Evolutionary conservation across 2,329 filamentous ascomycete species (phyloP).

Genomic region (Lachnellula willkommii): DNA sequence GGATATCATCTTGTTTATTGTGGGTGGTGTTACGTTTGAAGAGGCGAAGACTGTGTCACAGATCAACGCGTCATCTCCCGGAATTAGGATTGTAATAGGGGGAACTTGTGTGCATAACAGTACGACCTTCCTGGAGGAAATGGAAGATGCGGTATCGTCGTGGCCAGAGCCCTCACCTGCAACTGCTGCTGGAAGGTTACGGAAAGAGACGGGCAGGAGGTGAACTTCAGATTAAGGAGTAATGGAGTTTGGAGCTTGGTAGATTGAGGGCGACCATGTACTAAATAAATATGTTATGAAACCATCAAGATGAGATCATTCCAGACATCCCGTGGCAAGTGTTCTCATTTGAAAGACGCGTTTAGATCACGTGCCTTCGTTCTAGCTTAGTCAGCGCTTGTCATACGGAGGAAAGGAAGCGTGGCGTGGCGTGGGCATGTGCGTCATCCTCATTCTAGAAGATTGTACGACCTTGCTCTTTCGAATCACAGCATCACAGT

Average conservation of each 20-base stretch:
- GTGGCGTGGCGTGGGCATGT: too few species aligned
- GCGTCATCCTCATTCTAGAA: too few species aligned
- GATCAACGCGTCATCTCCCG: slow-evolving; percentile 85
- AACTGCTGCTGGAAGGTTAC: slow-evolving; percentile 31
- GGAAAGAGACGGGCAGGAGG: slow-evolving; percentile 30
- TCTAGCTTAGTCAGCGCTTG: too few species aligned
- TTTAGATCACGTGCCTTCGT: too few species aligned
- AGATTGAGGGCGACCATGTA: neutral
- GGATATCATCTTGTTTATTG: slow-evolving; percentile 90
- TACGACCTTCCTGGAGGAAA: slow-evolving; percentile 80
- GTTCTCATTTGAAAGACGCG: too few species aligned
- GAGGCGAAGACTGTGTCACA: slow-evolving; percentile 95
- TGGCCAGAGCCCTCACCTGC: slow-evolving; percentile 66
- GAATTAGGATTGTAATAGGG: slow-evolving; percentile 81
- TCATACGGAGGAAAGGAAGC: too few species aligned
- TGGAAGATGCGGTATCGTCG: slow-evolving; percentile 77
- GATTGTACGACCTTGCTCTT: too few species aligned
- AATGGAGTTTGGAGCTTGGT: slow-evolving; percentile 8
- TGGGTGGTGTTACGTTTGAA: slow-evolving; percentile 91
- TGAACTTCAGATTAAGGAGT: slow-evolving; percentile 9
- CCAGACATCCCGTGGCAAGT: neutral
- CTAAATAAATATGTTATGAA: neutral
- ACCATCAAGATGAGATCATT: neutral
- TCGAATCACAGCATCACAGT: too few species aligned
- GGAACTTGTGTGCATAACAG: slow-evolving; percentile 88